Percentiles rank a stretch among this genome's conserved stretches.
Evolutionary conservation across 2,329 filamentous ascomycete species (phyloP).

Genomic region (Teratosphaeria nubilosa): DNA sequence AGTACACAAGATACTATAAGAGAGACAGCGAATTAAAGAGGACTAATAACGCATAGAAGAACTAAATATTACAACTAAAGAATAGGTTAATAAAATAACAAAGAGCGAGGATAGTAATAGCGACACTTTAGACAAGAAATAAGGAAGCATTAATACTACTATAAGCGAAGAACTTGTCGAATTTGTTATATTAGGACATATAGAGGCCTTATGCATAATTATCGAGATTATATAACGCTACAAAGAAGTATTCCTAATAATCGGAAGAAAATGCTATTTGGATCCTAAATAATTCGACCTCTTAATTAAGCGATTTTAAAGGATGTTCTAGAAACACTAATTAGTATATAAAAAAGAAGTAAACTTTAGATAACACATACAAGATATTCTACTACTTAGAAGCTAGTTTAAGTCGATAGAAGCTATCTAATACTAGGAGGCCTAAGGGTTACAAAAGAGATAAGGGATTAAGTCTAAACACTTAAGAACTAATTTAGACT

Average conservation of each 20-base stretch:
- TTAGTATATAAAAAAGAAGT: conserved; percentile 1
- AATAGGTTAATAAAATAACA: background rate
- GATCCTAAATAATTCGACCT: conserved; percentile 4
- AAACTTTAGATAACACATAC: conserved; percentile 1
- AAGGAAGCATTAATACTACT: background rate
- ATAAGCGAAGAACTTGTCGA: background rate
- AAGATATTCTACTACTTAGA: conserved; percentile 4
- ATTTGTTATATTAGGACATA: background rate
- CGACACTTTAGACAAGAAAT: background rate
- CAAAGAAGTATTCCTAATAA: background rate
- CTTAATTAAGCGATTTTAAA: conserved; percentile 2
- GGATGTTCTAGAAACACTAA: no score
- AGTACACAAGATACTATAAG: background rate
- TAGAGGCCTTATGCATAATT: background rate
- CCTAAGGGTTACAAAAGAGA: conserved; percentile 1
- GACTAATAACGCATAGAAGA: background rate
- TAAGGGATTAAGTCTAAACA: background rate
- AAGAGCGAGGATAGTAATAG: background rate
- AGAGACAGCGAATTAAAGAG: background rate
- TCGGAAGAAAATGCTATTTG: conserved; percentile 3
- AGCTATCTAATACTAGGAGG: conserved; percentile 5
- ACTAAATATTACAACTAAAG: background rate
- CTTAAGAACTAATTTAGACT: background rate
- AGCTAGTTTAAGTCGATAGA: conserved; percentile 2
- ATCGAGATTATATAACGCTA: background rate